Base-by-base conservation (phyloP, 805 yeast genomes). In the Saccharomycopsis schoenii region DNA sequence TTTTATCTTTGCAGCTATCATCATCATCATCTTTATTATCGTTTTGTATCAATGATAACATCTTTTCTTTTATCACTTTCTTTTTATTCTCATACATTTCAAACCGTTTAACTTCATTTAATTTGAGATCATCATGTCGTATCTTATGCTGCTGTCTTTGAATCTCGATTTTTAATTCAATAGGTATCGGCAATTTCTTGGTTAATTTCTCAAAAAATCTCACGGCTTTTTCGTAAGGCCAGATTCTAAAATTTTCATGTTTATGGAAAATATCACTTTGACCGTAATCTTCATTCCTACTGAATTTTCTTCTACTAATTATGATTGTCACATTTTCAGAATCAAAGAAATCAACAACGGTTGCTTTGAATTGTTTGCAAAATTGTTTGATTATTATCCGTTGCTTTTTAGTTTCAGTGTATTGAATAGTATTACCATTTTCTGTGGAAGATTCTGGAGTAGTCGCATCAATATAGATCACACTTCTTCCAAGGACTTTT, bases 181-280 rank as follows among this genome's bases (percentile, higher is more conserved):
- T 52, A 14, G 34, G 29, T 15, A 61, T 29, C 19, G 57, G 56
- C 6, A 56, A 2, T 21, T 41, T 15, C 17, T 24, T 51, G n/a
- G 36, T 84, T 67, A 88, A 74, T 70, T 88, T 83, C 63, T 78
- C 80, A 71, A 91, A 77, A 68, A 92, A 92, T 58, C 97, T 75
- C 67, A 84, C 80, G 1, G 92, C 90, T 71, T 92, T 93, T 60
- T 89, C 96, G 67, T 82, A 85, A 47, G 86, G 83, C 97, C 97
- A 93, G 25, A 92, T 87, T 71, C 92, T 89, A 71, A 87, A 81
- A 63, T 82, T 83, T 58, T 78, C 79, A 57, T 76, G 77, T 39
- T 74, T 71, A 4, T 80, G 76, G 66, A 90, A 80, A 9, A 89
- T 83, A 70, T 92, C 96, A 62, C 72, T 68, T 65, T 81, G 72